Evolutionary conservation across 352 stramenopile genomes (phyloP), one percentile per base, ranked within the genome.

Genomic region (Phytophthora lateralis): DNA sequence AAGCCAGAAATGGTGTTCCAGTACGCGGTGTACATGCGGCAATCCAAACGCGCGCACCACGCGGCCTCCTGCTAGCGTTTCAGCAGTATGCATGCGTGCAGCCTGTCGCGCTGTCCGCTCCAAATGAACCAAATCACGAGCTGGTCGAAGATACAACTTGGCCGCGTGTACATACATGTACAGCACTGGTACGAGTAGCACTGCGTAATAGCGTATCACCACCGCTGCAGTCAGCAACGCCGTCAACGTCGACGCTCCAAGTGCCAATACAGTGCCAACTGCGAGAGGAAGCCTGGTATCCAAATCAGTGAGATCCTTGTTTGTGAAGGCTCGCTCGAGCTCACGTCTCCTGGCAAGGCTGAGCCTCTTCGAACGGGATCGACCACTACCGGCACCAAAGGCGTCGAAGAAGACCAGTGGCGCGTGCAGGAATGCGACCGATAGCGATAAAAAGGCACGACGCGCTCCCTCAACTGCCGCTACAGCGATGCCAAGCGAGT

Each of bases 361-460:
- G 12, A 75, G 66, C 21, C 60, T 54, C 38, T 75, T 73, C 12
- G 68, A 67, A 29, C 60, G 59, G n/a, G 58, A 32, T 46, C 59
- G 39, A 43, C 67, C 70, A 46, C 62, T 74, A 0, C 70, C 66
- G 56, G 57, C 39, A 8, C 89, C 91, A 17, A 91, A 97, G 7
- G 88, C 91, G 75, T 98, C 93, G 69, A 98, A 98, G 70, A 98
- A 98, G 21, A 82, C 63, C 65, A 98, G 86, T n/a, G 92, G 93
- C 14, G 95, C 93, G 21, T 79, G 67, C 26, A 98, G 68, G 29
- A 98, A 89, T 21, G 86, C 85, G 8, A 76, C 71, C 20, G 90
- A 90, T 38, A 98, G 75, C 34, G 85, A 69, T 51, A 98, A 70
- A 66, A 98, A 97, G 2, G 98, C 67, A 52, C 72, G 69, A 30